Evolutionary conservation across 2,329 filamentous ascomycete genomes (phyloP).

Genomic region (Colletotrichum sojae): DNA sequence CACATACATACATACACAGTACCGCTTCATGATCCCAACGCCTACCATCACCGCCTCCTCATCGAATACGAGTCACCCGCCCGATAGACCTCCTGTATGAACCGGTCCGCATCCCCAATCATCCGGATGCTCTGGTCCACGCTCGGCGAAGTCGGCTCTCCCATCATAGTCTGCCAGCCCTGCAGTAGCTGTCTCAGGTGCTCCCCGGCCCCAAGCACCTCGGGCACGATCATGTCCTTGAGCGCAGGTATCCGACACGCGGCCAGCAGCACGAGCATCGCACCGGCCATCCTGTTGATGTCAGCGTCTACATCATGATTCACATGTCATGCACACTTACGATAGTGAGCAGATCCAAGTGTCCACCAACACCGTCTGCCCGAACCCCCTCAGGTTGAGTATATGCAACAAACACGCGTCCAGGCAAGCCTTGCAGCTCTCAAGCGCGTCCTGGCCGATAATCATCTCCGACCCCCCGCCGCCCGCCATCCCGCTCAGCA

Average conservation of each 20-base stretch:
- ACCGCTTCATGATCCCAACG: no score
- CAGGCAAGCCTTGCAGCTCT: conserved; percentile 60
- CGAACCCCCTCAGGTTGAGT: conserved; percentile 61
- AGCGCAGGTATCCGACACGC: conserved; percentile 57
- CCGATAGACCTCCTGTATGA: conserved; percentile 55
- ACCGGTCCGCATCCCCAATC: conserved; percentile 59
- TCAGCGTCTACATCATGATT: not conserved
- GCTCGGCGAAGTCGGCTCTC: conserved; percentile 58
- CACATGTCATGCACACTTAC: conserved; percentile 50
- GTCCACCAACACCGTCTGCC: conserved; percentile 66
- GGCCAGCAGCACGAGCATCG: conserved; percentile 64
- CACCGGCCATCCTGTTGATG: conserved; percentile 59
- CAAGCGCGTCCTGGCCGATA: conserved; percentile 51
- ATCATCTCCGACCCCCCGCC: conserved; percentile 46
- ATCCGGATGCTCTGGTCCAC: conserved; percentile 62
- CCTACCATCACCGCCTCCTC: conserved; percentile 3
- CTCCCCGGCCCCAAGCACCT: conserved; percentile 56
- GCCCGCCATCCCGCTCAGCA: conserved; percentile 56
- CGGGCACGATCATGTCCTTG: conserved; percentile 53
- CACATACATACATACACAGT: no score
- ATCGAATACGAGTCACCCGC: conserved; percentile 33
- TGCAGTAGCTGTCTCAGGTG: conserved; percentile 58
- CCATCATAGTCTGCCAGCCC: conserved; percentile 58
- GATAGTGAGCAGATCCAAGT: conserved; percentile 69
- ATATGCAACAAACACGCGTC: conserved; percentile 65